Evolutionary conservation across 345 rosid genomes (phyloP).

Genomic region (Anacardium occidentale): DNA sequence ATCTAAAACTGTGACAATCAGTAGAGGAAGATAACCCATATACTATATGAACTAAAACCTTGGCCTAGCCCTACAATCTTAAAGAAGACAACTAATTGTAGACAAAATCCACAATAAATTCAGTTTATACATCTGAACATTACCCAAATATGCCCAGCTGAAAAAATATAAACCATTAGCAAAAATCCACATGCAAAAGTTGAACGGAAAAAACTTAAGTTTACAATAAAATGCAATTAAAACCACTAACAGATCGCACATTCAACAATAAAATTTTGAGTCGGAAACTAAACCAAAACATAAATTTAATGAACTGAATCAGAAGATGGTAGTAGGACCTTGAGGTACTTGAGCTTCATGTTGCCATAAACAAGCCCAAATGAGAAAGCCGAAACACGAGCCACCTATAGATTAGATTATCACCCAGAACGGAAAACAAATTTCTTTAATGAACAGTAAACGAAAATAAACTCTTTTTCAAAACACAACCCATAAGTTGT

Average conservation of each 20-base stretch:
- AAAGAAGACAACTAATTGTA: not conserved
- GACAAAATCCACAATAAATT: not conserved
- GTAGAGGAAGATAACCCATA: no score
- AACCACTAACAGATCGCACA: not conserved
- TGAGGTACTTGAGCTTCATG: constrained; percentile 77
- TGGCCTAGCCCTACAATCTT: not conserved
- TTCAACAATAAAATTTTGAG: not conserved
- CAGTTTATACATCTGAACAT: not conserved
- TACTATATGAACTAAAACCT: no score
- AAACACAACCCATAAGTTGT: not conserved
- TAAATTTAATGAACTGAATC: not conserved
- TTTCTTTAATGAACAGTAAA: not conserved
- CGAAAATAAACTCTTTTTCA: not conserved
- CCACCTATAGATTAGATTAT: constrained; percentile 48
- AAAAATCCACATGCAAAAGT: not conserved
- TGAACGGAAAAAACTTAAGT: no score
- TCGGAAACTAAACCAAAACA: not conserved
- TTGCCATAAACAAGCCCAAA: constrained; percentile 73
- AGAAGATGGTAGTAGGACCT: constrained; percentile 35
- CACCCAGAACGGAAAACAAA: constrained; percentile 4
- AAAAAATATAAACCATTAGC: not conserved
- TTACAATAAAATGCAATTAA: not conserved
- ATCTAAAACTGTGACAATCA: not conserved
- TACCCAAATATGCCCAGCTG: not conserved
- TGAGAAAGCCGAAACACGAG: constrained; percentile 82